A percentile compares a stretch with the other conserved stretches of the same genome.
Conservation (phyloP, 2,329 filamentous ascomycete species). For the Ceratocystis ficicola region DNA sequence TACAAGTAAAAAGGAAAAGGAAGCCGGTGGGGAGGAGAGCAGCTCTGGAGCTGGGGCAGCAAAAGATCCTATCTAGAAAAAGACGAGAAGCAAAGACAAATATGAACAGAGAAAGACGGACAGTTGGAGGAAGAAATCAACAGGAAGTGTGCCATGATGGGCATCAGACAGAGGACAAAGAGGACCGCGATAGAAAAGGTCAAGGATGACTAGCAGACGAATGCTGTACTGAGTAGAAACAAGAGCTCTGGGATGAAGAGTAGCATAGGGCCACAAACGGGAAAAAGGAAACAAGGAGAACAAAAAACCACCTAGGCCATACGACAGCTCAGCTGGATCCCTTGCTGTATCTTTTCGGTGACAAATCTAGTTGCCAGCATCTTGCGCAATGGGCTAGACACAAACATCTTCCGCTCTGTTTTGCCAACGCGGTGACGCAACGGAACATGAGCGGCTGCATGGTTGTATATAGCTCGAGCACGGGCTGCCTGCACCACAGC, state of each 20-base stretch:
- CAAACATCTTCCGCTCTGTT: constrained; percentile 3
- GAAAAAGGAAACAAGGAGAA: background rate
- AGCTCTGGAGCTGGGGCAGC: background rate
- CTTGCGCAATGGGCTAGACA: constrained; percentile 5
- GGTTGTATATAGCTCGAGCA: background rate
- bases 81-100: background rate
- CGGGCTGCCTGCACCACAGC: background rate
- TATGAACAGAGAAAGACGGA: background rate
- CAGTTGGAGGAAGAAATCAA: background rate
- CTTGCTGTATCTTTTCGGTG: constrained; percentile 3
- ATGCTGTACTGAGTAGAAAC: background rate
- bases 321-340: background rate
- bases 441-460: background rate
- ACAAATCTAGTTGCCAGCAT: constrained; percentile 4
- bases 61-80: background rate
- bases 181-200: background rate
- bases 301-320: background rate
- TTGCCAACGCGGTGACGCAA: background rate
- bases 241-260: background rate
- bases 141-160: background rate
- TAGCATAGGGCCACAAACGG: background rate
- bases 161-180: background rate
- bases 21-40: background rate
- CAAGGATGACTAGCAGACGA: background rate
- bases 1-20: background rate